These are phyloP conservation scores for Pichia nanzhaoensis DNA, from an alignment of 805 yeast species.

Conservation along the genomic window DNA sequence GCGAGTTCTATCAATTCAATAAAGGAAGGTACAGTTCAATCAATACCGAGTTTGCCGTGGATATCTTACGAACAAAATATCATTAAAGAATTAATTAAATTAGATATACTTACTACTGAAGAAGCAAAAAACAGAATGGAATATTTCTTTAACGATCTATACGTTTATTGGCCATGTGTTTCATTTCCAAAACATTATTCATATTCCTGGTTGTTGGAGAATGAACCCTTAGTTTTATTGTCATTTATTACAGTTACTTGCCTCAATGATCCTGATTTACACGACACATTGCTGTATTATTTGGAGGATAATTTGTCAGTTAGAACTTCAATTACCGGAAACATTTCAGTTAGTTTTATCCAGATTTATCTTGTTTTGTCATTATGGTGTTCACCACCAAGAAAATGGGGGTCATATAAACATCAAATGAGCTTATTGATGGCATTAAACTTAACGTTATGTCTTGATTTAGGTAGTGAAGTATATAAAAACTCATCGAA, in stretches of 20 bases:
- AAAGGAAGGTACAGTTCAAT: constrained; percentile 31
- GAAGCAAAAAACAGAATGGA: constrained; percentile 32
- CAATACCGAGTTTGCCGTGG: constrained; percentile 30
- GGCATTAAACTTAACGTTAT: constrained; percentile 39
- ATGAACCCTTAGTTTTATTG: constrained; percentile 38
- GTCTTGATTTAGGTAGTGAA: constrained; percentile 42
- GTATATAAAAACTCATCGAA: constrained; percentile 22
- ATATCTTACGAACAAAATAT: constrained; percentile 33
- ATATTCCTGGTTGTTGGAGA: constrained; percentile 35
- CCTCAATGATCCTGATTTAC: constrained; percentile 38
- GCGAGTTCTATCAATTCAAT: constrained; percentile 32
- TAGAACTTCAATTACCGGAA: constrained; percentile 38
- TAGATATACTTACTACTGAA: constrained; percentile 29
- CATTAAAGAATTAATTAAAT: constrained; percentile 33
- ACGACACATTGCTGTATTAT: constrained; percentile 37
- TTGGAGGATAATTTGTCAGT: constrained; percentile 40
- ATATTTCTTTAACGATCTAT: constrained; percentile 33
- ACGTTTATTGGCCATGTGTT: constrained; percentile 43
- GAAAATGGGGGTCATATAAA: constrained; percentile 44
- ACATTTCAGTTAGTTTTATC: constrained; percentile 36
- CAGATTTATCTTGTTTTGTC: constrained; percentile 40
- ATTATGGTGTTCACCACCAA: constrained; percentile 49
- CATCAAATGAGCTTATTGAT: constrained; percentile 44
- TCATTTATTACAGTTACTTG: constrained; percentile 43
- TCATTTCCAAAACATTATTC: constrained; percentile 34